Evolutionary conservation across 169 alveolate genomes (phyloP).

Genomic region (Cryptosporidium parvum): DNA sequence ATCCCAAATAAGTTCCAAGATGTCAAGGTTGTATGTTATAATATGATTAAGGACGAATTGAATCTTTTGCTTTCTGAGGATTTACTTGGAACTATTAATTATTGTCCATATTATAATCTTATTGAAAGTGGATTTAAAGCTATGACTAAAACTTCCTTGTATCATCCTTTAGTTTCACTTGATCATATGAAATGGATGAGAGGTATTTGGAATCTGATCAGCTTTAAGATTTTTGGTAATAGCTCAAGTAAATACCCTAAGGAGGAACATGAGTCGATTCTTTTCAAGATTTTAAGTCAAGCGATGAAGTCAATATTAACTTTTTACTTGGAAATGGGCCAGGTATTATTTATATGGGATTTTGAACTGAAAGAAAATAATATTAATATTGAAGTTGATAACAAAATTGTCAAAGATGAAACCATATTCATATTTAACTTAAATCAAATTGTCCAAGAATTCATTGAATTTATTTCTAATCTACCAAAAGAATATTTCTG

Average conservation of each 20-base stretch:
- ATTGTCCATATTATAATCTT: not conserved
- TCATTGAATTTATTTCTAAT: not conserved
- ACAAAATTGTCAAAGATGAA: not conserved
- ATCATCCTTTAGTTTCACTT: slow-evolving; percentile 3
- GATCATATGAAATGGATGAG: slow-evolving; percentile 37
- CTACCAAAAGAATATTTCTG: not conserved
- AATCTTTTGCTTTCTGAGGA: not conserved
- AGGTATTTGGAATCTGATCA: not conserved
- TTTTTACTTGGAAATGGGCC: not conserved
- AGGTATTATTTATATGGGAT: slow-evolving; percentile 24
- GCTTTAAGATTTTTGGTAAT: not conserved
- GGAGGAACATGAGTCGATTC: not conserved
- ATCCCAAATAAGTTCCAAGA: slow-evolving; percentile 15
- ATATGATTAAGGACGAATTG: slow-evolving; percentile 49
- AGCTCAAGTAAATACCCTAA: not conserved
- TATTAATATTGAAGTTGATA: not conserved
- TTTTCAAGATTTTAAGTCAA: slow-evolving; percentile 12
- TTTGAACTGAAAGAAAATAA: slow-evolving; percentile 13
- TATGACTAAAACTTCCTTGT: not conserved
- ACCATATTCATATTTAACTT: not conserved
- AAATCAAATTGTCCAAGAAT: slow-evolving; percentile 5
- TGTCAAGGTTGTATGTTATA: slow-evolving; percentile 18
- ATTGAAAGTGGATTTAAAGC: slow-evolving; percentile 13
- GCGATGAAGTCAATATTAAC: not conserved
- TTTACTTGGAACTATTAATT: not conserved